Percentiles rank a stretch among this genome's conserved stretches.
phyloP scores from a whole-genome alignment of 331 rosid species.

The Dryas integrifolia region DNA sequence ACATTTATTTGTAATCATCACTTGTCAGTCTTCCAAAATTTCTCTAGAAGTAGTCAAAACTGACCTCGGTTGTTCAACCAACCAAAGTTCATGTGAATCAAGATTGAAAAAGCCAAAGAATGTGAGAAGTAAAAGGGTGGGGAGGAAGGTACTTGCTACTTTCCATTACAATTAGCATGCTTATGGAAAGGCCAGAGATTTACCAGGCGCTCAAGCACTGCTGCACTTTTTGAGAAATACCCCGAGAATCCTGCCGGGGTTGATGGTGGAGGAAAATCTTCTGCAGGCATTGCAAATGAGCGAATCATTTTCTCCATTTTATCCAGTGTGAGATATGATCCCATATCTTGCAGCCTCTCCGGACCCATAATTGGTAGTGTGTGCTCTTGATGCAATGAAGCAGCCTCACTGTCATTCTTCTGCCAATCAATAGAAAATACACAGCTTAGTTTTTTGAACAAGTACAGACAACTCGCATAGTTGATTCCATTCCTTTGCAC shows the following conservation, averaged over 20 bases:
- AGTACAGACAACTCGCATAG: not conserved
- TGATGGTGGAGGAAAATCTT: conserved; percentile 91
- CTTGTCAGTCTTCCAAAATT: conserved; percentile 9
- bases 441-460: conserved; percentile 22
- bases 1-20: conserved; percentile 21
- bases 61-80: conserved; percentile 27
- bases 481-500: not conserved
- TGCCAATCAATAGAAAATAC: conserved; percentile 33
- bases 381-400: conserved; percentile 88
- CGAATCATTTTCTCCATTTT: conserved; percentile 87
- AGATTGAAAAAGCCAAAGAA: conserved; percentile 16
- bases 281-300: conserved; percentile 97
- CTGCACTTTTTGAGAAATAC: conserved; percentile 77
- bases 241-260: conserved; percentile 86
- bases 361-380: conserved; percentile 91
- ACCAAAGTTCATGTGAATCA: conserved; percentile 12
- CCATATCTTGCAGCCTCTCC: conserved; percentile 86
- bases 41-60: conserved; percentile 27
- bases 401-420: conserved; percentile 64
- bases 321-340: conserved; percentile 77
- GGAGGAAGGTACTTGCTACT: conserved; percentile 27
- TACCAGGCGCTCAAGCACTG: conserved; percentile 86
- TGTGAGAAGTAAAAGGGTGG: not conserved
- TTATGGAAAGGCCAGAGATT: conserved; percentile 96
- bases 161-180: conserved; percentile 46